These are phyloP conservation scores for Lasiosphaeria ovina DNA, from an alignment of 495 filamentous ascomycete genomes.

Conservation along the genomic window DNA sequence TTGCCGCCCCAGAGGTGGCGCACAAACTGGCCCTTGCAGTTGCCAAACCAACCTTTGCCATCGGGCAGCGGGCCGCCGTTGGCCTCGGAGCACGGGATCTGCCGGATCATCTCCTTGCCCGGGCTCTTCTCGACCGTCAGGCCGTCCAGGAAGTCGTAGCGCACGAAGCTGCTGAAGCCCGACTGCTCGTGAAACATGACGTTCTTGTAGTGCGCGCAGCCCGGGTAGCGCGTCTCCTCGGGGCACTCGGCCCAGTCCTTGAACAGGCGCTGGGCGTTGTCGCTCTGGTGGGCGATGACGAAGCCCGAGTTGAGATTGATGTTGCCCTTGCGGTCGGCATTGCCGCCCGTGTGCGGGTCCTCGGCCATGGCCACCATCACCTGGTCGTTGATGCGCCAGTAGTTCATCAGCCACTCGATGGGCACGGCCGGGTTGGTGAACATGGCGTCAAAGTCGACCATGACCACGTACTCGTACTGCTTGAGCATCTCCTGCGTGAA, in stretches of 20 bases:
- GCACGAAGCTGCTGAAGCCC: conserved; percentile 27
- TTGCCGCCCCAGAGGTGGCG: no score
- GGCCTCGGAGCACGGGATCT: conserved; percentile 28
- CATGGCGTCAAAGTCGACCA: conserved; percentile 51
- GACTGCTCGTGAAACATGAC: conserved; percentile 29
- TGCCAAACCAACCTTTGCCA: no score
- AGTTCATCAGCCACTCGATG: conserved; percentile 54
- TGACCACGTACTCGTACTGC: conserved; percentile 47
- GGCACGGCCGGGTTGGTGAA: conserved; percentile 48
- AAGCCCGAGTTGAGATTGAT: conserved; percentile 31
- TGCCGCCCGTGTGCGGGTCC: conserved; percentile 31
- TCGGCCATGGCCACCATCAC: conserved; percentile 46
- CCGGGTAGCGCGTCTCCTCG: conserved; percentile 25
- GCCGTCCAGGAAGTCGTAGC: conserved; percentile 31
- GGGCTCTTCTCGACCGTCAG: conserved; percentile 21
- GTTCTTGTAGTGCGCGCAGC: conserved; percentile 26
- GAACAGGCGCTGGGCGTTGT: conserved; percentile 26
- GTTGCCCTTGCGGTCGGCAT: conserved; percentile 16
- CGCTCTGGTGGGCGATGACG: conserved; percentile 29
- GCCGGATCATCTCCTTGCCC: conserved; percentile 17
- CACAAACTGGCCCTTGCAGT: no score
- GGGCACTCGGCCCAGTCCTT: conserved; percentile 34
- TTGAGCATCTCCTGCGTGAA: conserved; percentile 44
- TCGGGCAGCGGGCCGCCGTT: conserved; percentile 17
- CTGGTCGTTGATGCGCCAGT: conserved; percentile 45